Evolutionary conservation across 306 rosid species (phyloP).

Genomic region (Prunus salicina): DNA sequence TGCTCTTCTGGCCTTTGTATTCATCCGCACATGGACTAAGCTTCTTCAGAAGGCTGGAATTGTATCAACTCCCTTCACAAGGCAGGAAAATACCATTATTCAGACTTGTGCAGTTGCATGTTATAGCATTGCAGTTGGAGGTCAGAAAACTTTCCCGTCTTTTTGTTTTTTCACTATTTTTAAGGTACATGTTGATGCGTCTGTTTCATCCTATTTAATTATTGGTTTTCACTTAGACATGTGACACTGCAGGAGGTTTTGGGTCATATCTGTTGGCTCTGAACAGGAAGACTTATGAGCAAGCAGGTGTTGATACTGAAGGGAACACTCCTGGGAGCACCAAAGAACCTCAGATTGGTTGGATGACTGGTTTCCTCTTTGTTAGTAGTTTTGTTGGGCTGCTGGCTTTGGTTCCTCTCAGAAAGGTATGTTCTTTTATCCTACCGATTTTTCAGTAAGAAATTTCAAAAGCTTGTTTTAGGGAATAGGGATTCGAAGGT

Average conservation of each 20-base stretch:
- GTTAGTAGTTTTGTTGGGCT: slow-evolving; percentile 92
- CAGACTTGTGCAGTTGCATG: slow-evolving; percentile 99
- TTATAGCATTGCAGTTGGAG: slow-evolving; percentile 94
- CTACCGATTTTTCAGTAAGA: background rate
- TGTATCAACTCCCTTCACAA: slow-evolving; percentile 74
- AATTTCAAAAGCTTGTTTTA: background rate
- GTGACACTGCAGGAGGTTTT: slow-evolving; percentile 76
- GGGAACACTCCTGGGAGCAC: slow-evolving; percentile 80
- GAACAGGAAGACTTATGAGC: slow-evolving; percentile 72
- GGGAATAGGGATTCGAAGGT: background rate
- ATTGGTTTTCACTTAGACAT: slow-evolving; percentile 4
- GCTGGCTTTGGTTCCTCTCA: slow-evolving; percentile 85
- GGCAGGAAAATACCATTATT: slow-evolving; percentile 89
- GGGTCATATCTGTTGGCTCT: slow-evolving; percentile 92
- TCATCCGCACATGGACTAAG: slow-evolving; percentile 74
- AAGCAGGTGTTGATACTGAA: slow-evolving; percentile 73
- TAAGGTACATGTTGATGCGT: background rate
- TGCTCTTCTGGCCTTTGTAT: slow-evolving; percentile 93
- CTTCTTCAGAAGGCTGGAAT: slow-evolving; percentile 73
- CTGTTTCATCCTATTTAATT: background rate
- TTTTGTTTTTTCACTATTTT: background rate
- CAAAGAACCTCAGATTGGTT: slow-evolving; percentile 85
- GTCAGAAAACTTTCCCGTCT: slow-evolving; percentile 31
- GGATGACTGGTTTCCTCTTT: slow-evolving; percentile 94
- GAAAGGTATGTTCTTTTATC: slow-evolving; percentile 60